These are phyloP conservation scores for Furcasterigmium furcatum DNA, from an alignment of 2,329 filamentous ascomycete genomes.

Conservation along the genomic window DNA sequence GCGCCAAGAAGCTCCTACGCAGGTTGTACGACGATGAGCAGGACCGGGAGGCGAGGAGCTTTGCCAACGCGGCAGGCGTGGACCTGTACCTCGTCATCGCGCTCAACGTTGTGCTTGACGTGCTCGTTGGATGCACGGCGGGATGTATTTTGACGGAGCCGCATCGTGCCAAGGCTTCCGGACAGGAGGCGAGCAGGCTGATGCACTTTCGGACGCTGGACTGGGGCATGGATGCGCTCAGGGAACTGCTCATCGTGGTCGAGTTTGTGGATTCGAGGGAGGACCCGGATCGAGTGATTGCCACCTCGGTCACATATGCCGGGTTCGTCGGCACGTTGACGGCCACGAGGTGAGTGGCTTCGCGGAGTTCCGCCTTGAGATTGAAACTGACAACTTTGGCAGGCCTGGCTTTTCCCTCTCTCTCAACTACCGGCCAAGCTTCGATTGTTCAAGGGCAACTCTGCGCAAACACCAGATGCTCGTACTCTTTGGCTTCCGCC, in stretches of 20 bases:
- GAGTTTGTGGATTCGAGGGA: conserved; percentile 37
- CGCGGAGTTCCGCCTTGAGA: conserved; percentile 1
- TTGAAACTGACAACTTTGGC: background rate
- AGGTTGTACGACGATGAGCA: conserved; percentile 50
- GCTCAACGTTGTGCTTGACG: conserved; percentile 57
- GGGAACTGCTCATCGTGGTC: conserved; percentile 46
- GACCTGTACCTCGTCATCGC: conserved; percentile 54
- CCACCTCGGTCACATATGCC: conserved; percentile 44
- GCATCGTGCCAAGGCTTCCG: conserved; percentile 9
- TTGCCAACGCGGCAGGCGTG: conserved; percentile 44
- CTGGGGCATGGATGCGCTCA: conserved; percentile 49
- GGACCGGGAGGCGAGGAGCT: conserved; percentile 54
- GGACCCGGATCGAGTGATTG: conserved; percentile 32
- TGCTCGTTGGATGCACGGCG: conserved; percentile 61
- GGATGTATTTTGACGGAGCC: conserved; percentile 30
- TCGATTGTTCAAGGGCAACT: conserved; percentile 35
- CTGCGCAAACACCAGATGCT: conserved; percentile 45
- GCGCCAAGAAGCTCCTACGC: conserved; percentile 43
- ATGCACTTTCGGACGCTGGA: conserved; percentile 52
- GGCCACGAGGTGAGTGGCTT: conserved; percentile 40
- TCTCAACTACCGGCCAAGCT: conserved; percentile 47
- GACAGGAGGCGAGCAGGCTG: conserved; percentile 26
- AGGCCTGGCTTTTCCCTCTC: conserved; percentile 40
- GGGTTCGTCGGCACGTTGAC: conserved; percentile 49
- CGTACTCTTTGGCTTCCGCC: conserved; percentile 49